Evolutionary conservation across 352 stramenopile genomes (phyloP), one percentile per base, ranked within the genome.

Genomic region (Pythium rhizo-oryzae): DNA sequence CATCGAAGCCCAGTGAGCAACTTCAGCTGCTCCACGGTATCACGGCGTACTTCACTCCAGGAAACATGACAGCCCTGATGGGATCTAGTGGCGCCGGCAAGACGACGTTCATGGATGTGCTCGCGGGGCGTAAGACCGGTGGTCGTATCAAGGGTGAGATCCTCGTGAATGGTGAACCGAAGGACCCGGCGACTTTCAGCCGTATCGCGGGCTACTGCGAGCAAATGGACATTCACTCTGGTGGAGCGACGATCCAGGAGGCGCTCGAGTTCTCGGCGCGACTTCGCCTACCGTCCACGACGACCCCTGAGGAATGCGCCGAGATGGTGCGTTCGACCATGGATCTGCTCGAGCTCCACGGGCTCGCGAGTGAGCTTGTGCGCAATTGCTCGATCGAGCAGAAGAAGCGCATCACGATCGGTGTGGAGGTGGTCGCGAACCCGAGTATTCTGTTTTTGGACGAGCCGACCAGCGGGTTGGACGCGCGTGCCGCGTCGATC

Each of bases 361-460:
- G 47, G 6, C 85, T 92, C 24, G 62, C 71, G 3, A 52, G 46
- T 4, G 81, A 86, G 37, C 74, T 96, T 59, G 70, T 90, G 96
- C 96, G 72, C 8, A 71, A 85, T 33, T 60, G 62, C 12, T 96
- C 83, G 18, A 86, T 97, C 46, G 93, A 98, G 70, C 90, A 98
- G 68, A 90, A 93, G 70, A 98, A 98, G 76, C 80, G 93, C n/a
- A 76, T 98, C 44, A 93, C 92, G 13, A 98, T 98, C 62, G 96
- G 84, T 49, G 84, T 97, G 4, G 92, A 99, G 72, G 79, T 99
- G 28, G 94, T 97, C 13, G 69, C 89, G 8, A 97, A 98, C 73
- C 96, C 96, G n/a, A 93, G 93, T 69, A 77, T 98, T 46, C 62
- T 99, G 52, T 97, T 99, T 70, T 69, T 99, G 24, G 93, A 98